Conservation (phyloP, 1,139 yeast genomes). For the Yarrowia galli region DNA sequence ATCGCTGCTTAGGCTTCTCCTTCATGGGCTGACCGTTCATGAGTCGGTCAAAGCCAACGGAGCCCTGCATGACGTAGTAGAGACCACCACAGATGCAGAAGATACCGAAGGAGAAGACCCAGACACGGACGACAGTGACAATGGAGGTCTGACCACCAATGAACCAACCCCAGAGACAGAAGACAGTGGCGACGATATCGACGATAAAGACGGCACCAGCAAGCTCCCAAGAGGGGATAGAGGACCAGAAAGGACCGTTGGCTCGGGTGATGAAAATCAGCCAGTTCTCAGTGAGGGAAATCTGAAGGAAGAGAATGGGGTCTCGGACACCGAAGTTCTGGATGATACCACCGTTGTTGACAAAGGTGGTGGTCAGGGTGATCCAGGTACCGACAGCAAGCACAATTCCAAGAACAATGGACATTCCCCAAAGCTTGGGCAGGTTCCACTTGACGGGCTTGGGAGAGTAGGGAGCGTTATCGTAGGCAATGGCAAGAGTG, state of each 20-base stretch:
- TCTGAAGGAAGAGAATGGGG: constrained; percentile 74
- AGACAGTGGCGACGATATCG: constrained; percentile 73
- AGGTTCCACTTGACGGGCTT: constrained; percentile 98
- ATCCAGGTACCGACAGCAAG: constrained; percentile 79
- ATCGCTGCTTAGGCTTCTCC: constrained; percentile 73
- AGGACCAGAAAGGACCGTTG: constrained; percentile 79
- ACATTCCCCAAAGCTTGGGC: constrained; percentile 83
- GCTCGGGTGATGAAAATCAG: constrained; percentile 80
- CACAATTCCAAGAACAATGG: constrained; percentile 68
- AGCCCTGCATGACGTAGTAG: constrained; percentile 75
- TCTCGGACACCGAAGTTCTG: constrained; percentile 76
- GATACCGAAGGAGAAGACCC: constrained; percentile 74
- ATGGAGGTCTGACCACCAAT: constrained; percentile 73
- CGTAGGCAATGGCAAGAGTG: constrained; percentile 78
- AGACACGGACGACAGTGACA: constrained; percentile 70
- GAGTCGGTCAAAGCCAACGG: constrained; percentile 86
- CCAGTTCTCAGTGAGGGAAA: constrained; percentile 81
- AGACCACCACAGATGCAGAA: constrained; percentile 76
- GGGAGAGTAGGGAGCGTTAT: constrained; percentile 95
- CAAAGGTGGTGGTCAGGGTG: constrained; percentile 72
- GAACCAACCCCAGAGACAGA: constrained; percentile 77
- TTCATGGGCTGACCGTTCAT: constrained; percentile 88
- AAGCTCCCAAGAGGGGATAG: constrained; percentile 76
- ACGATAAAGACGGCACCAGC: constrained; percentile 72
- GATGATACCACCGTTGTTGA: constrained; percentile 66